Evolutionary conservation across 176 grass and related monocot species (phyloP), one percentile per base, ranked within the genome.

Genomic region (Oryza coarctata): DNA sequence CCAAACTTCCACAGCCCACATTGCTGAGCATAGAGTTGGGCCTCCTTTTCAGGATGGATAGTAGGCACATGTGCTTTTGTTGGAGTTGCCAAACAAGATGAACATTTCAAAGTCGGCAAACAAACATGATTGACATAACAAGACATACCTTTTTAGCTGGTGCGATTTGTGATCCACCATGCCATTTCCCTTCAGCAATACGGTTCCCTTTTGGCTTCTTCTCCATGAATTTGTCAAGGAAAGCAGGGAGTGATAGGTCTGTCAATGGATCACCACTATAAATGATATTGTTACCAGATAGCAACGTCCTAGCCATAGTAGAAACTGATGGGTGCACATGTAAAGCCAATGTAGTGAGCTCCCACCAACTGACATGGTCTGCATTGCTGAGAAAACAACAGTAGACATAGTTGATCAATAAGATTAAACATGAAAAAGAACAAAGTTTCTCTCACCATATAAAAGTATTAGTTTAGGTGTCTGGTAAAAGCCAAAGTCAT

Each of bases 151-250:
- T 98, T 85, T 86, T 83, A 81, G 76, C 87, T 12, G 95, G 92
- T 67, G 95, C 95, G 79, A 98, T 98, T 71, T 91, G 88, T 10
- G 90, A 98, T 65, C 95, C 95, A 82, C 95, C 95, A 86, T 98
- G 90, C 95, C 95, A 98, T 83, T 71, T 93, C 78, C 95, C 92
- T 75, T 98, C 92, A 66, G 88, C 73, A 60, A 90, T 89, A 62
- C 71, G 82, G 71, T 89, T 93, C 32, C 76, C 65, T 76, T 98
- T 98, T 55, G 95, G 95, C 63, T 98, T 98, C 86, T 98, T 98
- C 80, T 98, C 95, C 95, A 98, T 94, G 70, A 98, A 98, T 66
- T 98, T 98, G 75, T 98, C 92, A 26, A 98, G 84, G 82, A 98
- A 98, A 11, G 95, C 88, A 70, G 82, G 11, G 80, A 98, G 90